Conservation (phyloP, 805 yeast species). For the Isabelozyma pseudorhagii region DNA sequence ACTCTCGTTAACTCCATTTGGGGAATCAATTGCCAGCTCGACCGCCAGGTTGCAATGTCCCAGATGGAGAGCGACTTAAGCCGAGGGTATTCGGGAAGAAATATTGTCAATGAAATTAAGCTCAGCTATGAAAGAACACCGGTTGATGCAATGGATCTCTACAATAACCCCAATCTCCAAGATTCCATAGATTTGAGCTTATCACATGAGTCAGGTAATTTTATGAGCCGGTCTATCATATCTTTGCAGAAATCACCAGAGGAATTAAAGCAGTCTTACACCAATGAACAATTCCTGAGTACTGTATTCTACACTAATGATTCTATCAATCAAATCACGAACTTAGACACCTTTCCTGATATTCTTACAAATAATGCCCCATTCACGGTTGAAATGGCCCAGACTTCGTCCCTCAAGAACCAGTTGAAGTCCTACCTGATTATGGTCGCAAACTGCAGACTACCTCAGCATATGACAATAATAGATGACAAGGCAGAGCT, state of each 20-base stretch:
- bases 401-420: constrained; percentile 18
- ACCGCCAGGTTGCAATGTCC: constrained; percentile 34
- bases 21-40: constrained; percentile 36
- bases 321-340: constrained; percentile 16
- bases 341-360: constrained; percentile 27
- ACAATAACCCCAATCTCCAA: neutral
- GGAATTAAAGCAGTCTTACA: neutral
- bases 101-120: constrained; percentile 42
- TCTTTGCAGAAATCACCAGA: neutral
- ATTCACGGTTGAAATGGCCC: constrained; percentile 20
- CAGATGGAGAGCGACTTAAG: constrained; percentile 39
- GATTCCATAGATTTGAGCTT: constrained; percentile 3
- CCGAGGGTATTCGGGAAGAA: constrained; percentile 41
- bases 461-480: constrained; percentile 9
- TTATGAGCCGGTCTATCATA: neutral
- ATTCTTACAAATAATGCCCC: constrained; percentile 4
- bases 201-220: neutral
- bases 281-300: neutral
- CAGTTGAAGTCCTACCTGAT: constrained; percentile 27
- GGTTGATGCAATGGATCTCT: constrained; percentile 6
- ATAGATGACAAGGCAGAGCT: constrained; percentile 34
- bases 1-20: constrained; percentile 33
- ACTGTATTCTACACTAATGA: neutral
- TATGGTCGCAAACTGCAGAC: constrained; percentile 7
- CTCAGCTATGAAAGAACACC: constrained; percentile 9